phyloP scores from a whole-genome alignment of 1,284 basidiomycete species.

The Puccinia polysora region DNA sequence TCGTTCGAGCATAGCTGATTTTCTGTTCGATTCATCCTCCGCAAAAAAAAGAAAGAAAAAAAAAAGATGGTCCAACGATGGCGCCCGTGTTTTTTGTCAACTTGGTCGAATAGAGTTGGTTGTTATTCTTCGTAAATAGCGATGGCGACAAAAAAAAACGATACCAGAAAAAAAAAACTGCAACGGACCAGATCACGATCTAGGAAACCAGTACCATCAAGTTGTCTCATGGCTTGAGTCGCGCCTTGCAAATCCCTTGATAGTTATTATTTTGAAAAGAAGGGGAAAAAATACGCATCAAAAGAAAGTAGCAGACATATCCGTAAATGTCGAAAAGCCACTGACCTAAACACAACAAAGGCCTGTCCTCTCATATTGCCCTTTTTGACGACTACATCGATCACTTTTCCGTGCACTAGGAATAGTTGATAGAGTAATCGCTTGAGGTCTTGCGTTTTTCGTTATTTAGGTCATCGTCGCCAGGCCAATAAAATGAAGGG shows the following conservation, averaged over 20 bases:
- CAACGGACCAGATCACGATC: slow-evolving; percentile 40
- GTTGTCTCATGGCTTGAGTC: slow-evolving; percentile 42
- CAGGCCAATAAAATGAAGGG: too few relatives aligned
- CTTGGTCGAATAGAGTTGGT: too few relatives aligned
- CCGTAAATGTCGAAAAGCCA: slow-evolving; percentile 82
- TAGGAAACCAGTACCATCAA: slow-evolving; percentile 40
- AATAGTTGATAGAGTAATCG: slow-evolving; percentile 82
- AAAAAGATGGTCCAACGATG: too few relatives aligned
- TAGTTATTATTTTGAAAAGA: not conserved
- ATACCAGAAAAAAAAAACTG: not conserved
- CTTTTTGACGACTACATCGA: slow-evolving; percentile 93
- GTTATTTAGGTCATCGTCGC: too few relatives aligned
- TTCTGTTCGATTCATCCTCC: slow-evolving; percentile 1
- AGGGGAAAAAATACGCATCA: slow-evolving; percentile 71
- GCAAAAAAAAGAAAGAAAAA: not conserved
- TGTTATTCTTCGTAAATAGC: too few relatives aligned
- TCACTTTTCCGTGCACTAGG: slow-evolving; percentile 82
- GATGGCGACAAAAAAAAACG: too few relatives aligned
- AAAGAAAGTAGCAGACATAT: too few relatives aligned
- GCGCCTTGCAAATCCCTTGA: slow-evolving; percentile 42
- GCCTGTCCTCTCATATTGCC: slow-evolving; percentile 85
- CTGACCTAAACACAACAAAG: slow-evolving; percentile 89
- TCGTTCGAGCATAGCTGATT: slow-evolving; percentile 31
- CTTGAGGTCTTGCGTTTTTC: slow-evolving; percentile 79
- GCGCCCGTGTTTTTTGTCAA: too few relatives aligned